Percentiles rank a stretch among this genome's conserved stretches.
Conservation (phyloP, 768 basidiomycete genomes). For the Ramaria sp. region DNA sequence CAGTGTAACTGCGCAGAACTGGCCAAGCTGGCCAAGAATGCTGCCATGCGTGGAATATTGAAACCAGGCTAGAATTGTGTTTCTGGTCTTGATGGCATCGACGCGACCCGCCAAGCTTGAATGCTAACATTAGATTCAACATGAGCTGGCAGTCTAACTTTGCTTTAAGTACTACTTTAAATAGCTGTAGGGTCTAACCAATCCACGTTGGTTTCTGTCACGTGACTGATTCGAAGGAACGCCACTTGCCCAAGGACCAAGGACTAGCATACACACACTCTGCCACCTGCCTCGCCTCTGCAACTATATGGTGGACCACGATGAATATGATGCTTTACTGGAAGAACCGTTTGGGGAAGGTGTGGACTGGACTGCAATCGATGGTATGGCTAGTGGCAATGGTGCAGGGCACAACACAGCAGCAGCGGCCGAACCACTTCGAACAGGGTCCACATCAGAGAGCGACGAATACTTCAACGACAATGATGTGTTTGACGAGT, state of each 20-base stretch:
- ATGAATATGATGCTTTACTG: constrained; percentile 5
- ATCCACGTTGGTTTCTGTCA: background rate
- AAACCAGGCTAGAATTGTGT: no score
- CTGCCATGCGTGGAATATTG: no score
- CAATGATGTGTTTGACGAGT: background rate
- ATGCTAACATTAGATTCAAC: no score
- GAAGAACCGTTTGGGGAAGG: constrained; percentile 7
- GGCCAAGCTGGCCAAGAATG: background rate
- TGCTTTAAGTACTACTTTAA: no score
- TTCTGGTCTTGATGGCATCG: no score
- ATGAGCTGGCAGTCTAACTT: no score
- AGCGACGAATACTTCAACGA: constrained; percentile 1
- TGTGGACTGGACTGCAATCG: constrained; percentile 5
- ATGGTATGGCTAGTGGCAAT: background rate
- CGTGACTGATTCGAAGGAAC: background rate
- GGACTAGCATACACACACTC: background rate
- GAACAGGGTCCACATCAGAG: background rate
- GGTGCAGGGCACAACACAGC: background rate
- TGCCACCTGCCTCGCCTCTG: background rate
- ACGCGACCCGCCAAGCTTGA: no score
- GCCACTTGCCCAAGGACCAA: background rate
- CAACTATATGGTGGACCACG: background rate
- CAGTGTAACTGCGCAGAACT: background rate
- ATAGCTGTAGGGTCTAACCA: no score
- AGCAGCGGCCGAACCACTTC: background rate